Percentiles rank a stretch among this genome's conserved stretches.
Evolutionary conservation across 805 yeast genomes (phyloP).

Genomic region (Schwanniomyces vanrijiae): DNA sequence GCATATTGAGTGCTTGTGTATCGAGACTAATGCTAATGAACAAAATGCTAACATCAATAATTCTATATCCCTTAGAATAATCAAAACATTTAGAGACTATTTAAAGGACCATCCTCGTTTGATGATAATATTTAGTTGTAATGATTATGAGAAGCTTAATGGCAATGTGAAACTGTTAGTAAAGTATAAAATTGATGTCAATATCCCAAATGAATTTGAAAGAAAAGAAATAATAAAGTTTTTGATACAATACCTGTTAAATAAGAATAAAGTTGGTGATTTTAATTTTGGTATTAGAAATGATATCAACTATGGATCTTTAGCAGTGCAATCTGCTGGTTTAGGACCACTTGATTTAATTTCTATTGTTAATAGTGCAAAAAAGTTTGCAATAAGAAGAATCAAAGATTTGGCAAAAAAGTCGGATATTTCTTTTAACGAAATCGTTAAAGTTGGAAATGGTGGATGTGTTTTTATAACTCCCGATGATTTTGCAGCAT

Average conservation of each 20-base stretch:
- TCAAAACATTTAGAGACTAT: constrained; percentile 57
- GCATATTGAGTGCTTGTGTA: constrained; percentile 77
- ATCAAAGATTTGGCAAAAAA: constrained; percentile 32
- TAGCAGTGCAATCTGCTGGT: constrained; percentile 91
- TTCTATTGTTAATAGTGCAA: constrained; percentile 69
- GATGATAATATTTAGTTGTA: constrained; percentile 62
- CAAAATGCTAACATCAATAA: constrained; percentile 40
- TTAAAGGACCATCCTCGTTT: constrained; percentile 37
- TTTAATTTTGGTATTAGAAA: constrained; percentile 16
- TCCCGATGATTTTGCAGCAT: constrained; percentile 63
- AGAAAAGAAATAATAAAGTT: constrained; percentile 61
- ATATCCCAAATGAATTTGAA: constrained; percentile 79
- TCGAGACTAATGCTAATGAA: constrained; percentile 60
- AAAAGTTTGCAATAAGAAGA: constrained; percentile 54
- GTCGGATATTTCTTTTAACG: constrained; percentile 16
- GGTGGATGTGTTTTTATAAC: constrained; percentile 55
- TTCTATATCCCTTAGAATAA: constrained; percentile 53
- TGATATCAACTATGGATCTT: constrained; percentile 52
- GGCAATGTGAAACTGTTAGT: constrained; percentile 64
- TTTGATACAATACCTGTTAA: constrained; percentile 27
- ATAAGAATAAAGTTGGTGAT: constrained; percentile 1
- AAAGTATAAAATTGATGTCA: constrained; percentile 73
- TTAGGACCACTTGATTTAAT: constrained; percentile 79
- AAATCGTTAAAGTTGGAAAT: constrained; percentile 43
- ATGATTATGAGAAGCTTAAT: constrained; percentile 67